phyloP scores from a whole-genome alignment of 2,329 filamentous ascomycete species.

The Fonsecaea pedrosoi region DNA sequence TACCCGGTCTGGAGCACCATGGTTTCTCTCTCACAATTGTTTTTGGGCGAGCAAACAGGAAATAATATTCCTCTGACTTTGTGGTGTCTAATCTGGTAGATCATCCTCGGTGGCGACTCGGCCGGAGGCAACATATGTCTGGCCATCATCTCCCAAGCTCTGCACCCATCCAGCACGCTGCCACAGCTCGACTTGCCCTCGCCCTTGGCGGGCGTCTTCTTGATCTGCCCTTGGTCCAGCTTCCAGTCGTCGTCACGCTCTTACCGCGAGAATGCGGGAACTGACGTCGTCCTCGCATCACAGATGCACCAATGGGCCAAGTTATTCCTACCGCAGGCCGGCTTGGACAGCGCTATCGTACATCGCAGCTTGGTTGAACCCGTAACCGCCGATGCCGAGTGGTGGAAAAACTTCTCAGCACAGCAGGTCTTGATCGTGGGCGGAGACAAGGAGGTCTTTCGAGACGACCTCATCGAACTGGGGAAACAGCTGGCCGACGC shows the following conservation, averaged over 20 bases:
- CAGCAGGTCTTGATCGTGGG: background rate
- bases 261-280: background rate
- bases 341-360: background rate
- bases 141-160: background rate
- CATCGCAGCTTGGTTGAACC: background rate
- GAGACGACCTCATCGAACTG: background rate
- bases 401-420: background rate
- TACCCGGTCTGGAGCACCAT: too few species aligned
- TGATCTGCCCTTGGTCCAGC: constrained; percentile 1
- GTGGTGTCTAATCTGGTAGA: too few species aligned
- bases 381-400: background rate
- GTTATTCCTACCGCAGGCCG: too few species aligned
- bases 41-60: too few species aligned
- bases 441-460: background rate
- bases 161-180: background rate
- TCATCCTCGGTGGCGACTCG: background rate
- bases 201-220: background rate
- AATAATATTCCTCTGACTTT: too few species aligned
- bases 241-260: background rate
- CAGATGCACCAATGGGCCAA: too few species aligned
- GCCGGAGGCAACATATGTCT: background rate
- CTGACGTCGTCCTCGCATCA: background rate
- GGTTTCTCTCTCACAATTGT: too few species aligned
- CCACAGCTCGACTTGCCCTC: background rate
- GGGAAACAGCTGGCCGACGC: background rate